phyloP scores from a whole-genome alignment of 371 early-diverging fungal genomes.

The Mucor velutinosus region DNA sequence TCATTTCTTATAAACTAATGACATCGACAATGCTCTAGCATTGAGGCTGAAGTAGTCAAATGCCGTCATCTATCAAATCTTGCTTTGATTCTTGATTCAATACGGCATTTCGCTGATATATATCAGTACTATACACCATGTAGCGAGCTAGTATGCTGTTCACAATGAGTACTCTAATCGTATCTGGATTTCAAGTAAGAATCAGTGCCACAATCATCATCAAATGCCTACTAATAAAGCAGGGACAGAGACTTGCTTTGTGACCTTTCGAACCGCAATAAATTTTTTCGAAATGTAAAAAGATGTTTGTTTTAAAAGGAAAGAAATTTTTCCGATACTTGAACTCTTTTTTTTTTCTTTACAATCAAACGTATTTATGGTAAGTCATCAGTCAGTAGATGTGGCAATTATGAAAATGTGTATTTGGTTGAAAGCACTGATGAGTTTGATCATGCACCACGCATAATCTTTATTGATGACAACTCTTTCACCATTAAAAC shows the following conservation, averaged over 20 bases:
- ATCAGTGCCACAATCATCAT: neutral
- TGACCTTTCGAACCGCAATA: neutral
- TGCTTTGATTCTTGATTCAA: neutral
- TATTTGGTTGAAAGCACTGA: constrained; percentile 18
- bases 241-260: constrained; percentile 2
- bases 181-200: neutral
- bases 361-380: constrained; percentile 1
- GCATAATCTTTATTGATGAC: constrained; percentile 40
- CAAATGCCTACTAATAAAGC: neutral
- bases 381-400: neutral
- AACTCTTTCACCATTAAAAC: constrained; percentile 25
- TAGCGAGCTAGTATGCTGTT: neutral
- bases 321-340: neutral
- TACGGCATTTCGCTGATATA: neutral
- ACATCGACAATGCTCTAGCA: neutral
- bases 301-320: neutral
- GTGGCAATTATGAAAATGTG: neutral
- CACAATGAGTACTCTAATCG: neutral
- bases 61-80: neutral
- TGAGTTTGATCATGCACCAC: constrained; percentile 46
- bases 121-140: neutral
- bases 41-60: neutral
- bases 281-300: neutral
- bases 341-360: neutral
- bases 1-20: neutral